Conservation (phyloP, 2,329 filamentous ascomycete genomes). For the Colletotrichum endophyticum region DNA sequence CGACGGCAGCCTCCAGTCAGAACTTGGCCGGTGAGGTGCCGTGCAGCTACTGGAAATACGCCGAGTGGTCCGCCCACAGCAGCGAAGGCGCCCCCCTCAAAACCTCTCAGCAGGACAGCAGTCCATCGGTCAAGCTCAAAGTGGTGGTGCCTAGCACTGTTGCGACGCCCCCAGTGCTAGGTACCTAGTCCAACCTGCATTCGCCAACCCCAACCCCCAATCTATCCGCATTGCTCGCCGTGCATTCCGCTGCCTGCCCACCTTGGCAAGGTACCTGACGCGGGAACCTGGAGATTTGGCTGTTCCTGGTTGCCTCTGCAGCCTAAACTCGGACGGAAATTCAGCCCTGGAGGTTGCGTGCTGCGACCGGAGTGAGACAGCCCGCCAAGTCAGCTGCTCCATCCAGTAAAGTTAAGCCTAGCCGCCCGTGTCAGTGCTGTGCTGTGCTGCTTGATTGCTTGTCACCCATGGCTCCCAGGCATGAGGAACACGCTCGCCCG, state of each 20-base stretch:
- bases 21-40: background rate
- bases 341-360: background rate
- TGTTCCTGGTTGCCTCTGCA: background rate
- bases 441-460: background rate
- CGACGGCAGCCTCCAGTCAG: background rate
- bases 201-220: background rate
- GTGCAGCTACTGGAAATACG: conserved; percentile 1
- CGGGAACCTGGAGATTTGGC: background rate
- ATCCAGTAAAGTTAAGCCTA: conserved; percentile 11
- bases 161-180: conserved; percentile 1
- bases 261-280: background rate
- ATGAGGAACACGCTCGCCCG: conserved; percentile 31
- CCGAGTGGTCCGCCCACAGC: conserved; percentile 7
- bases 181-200: background rate
- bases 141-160: conserved; percentile 8
- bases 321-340: background rate
- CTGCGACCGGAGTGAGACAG: conserved; percentile 12
- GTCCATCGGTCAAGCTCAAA: background rate
- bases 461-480: conserved; percentile 21
- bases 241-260: background rate
- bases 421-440: background rate
- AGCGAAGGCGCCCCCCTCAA: background rate
- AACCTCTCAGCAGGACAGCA: background rate
- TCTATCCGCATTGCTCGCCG: background rate
- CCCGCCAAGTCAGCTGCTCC: background rate